These are phyloP conservation scores for Malassezia vespertilionis DNA, from an alignment of 1,284 basidiomycete species.

Conservation along the genomic window DNA sequence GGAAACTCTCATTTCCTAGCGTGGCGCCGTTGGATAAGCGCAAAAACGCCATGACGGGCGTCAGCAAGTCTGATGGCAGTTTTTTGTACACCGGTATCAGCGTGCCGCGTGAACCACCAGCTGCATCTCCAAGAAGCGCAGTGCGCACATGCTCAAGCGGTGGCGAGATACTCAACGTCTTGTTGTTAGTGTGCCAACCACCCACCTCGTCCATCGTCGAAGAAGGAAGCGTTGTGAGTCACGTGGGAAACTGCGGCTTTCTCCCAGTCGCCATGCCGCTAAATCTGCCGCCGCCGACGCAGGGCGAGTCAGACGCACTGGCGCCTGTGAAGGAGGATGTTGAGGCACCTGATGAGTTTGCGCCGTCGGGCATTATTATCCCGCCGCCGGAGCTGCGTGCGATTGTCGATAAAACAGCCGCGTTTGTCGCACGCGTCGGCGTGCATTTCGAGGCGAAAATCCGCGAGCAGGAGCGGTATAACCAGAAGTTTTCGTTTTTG, in stretches of 20 bases:
- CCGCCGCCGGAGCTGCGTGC: slow-evolving; percentile 54
- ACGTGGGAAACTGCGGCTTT: slow-evolving; percentile 1
- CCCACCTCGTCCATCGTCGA: not conserved
- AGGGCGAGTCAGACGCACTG: slow-evolving; percentile 12
- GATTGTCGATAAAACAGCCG: slow-evolving; percentile 90
- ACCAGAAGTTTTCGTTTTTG: slow-evolving; percentile 41
- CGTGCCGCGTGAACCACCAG: slow-evolving; percentile 55
- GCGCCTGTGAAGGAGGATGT: slow-evolving; percentile 8
- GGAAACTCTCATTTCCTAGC: slow-evolving; percentile 47
- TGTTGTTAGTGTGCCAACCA: not conserved
- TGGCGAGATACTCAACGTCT: slow-evolving; percentile 23
- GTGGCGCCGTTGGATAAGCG: slow-evolving; percentile 81
- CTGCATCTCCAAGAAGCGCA: slow-evolving; percentile 23
- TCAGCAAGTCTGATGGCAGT: slow-evolving; percentile 87
- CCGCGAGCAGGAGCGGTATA: slow-evolving; percentile 29
- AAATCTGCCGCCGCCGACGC: slow-evolving; percentile 32
- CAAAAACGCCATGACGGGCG: slow-evolving; percentile 92
- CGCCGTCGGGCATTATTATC: slow-evolving; percentile 41
- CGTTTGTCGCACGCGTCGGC: slow-evolving; percentile 61
- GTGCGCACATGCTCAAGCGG: slow-evolving; percentile 32
- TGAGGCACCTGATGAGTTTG: slow-evolving; percentile 29
- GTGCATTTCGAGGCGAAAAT: slow-evolving; percentile 42
- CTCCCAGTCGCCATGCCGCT: slow-evolving; percentile 14
- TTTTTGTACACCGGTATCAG: slow-evolving; percentile 85
- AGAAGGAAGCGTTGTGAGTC: not conserved